A percentile compares a stretch with the other conserved stretches of the same genome.
Evolutionary conservation across 352 stramenopile genomes (phyloP).

Genomic region (Globisporangium okanoganense): DNA sequence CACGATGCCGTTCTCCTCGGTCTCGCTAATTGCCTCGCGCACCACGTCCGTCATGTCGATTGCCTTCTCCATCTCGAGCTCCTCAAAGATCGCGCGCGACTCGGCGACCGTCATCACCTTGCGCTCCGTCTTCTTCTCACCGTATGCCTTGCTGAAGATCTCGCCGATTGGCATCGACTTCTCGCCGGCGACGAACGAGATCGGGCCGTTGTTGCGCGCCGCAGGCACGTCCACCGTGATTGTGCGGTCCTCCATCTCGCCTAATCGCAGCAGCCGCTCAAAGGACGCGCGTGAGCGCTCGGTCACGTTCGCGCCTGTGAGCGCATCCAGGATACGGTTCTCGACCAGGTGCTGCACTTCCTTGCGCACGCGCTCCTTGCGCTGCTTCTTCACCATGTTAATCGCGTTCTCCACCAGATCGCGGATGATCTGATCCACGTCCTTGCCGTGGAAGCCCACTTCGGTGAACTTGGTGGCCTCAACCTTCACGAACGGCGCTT

Average conservation of each 20-base stretch:
- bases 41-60: conserved; percentile 90
- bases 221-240: conserved; percentile 77
- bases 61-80: conserved; percentile 95
- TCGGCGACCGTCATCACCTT: conserved; percentile 94
- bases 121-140: conserved; percentile 85
- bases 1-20: conserved; percentile 99
- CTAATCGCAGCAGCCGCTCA: conserved; percentile 84
- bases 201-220: conserved; percentile 50
- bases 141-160: conserved; percentile 68
- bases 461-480: conserved; percentile 99
- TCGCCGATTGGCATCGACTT: conserved; percentile 71
- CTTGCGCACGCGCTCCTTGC: conserved; percentile 90
- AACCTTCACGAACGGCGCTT: conserved; percentile 97
- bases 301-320: conserved; percentile 86
- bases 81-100: conserved; percentile 91
- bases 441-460: conserved; percentile 98
- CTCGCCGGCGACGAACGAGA: conserved; percentile 68
- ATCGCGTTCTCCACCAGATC: conserved; percentile 98
- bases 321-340: conserved; percentile 93
- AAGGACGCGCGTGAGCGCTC: conserved; percentile 90
- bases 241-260: conserved; percentile 77
- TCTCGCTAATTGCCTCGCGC: conserved; percentile 84
- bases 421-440: conserved; percentile 99
- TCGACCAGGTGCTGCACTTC: conserved; percentile 94
- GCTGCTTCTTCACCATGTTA: conserved; percentile 94